Conservation (phyloP, 1,284 basidiomycete genomes). For the Mycena citricolor region DNA sequence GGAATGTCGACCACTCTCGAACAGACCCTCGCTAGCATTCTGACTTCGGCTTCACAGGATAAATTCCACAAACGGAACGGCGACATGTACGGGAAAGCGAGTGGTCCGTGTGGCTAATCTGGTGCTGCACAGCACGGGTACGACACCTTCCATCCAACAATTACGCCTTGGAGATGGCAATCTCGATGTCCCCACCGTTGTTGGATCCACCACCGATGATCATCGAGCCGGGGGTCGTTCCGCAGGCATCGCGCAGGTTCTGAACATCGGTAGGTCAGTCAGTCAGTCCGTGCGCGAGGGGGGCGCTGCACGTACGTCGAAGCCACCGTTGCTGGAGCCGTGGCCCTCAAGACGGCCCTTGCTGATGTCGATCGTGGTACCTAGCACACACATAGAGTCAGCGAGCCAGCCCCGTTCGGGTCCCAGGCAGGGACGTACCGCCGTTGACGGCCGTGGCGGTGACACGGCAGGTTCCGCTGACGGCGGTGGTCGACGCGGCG, state of each 20-base stretch:
- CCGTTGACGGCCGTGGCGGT: conserved; percentile 25
- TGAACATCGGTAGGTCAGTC: background rate
- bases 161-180: conserved; percentile 23
- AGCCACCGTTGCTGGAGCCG: conserved; percentile 24
- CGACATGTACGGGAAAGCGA: no score
- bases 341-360: conserved; percentile 26
- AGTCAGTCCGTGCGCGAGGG: no score
- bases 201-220: conserved; percentile 23
- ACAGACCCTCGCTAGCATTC: no score
- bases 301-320: conserved; percentile 17
- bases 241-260: conserved; percentile 25
- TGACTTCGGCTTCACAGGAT: no score
- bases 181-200: conserved; percentile 20
- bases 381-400: conserved; percentile 1
- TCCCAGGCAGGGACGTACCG: conserved; percentile 16
- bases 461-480: conserved; percentile 24
- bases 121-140: no score
- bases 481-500: conserved; percentile 13
- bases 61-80: no score
- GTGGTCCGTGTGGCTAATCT: no score
- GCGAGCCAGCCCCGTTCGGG: no score
- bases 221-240: conserved; percentile 24
- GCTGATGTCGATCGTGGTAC: conserved; percentile 25
- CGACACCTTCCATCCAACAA: no score
- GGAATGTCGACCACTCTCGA: no score